Percentiles rank a stretch among this genome's conserved stretches.
Evolutionary conservation across 345 rosid genomes (phyloP).

Genomic region (Eucalyptus erythrocorys): DNA sequence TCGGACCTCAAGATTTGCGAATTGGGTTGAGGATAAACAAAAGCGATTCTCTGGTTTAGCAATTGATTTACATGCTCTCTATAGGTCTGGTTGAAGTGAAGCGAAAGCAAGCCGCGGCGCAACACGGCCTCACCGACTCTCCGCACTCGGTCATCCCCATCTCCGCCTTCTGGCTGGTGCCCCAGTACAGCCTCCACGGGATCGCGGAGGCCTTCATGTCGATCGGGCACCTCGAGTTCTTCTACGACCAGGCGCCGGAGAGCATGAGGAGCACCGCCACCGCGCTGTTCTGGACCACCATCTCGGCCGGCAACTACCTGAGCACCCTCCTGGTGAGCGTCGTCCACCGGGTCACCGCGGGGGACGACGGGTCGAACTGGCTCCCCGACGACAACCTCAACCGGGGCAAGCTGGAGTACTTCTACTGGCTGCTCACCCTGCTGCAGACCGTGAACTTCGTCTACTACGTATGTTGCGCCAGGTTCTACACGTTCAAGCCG

Average conservation of each 20-base stretch:
- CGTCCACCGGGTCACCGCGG: conserved; percentile 49
- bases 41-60: neutral
- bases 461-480: conserved; percentile 56
- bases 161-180: conserved; percentile 69
- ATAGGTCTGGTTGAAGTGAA: conserved; percentile 45
- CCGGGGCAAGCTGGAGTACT: conserved; percentile 69
- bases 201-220: conserved; percentile 86
- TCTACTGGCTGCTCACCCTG: conserved; percentile 66
- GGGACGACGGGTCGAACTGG: conserved; percentile 58
- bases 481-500: conserved; percentile 64
- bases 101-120: conserved; percentile 37
- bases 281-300: conserved; percentile 66
- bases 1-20: neutral
- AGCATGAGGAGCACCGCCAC: conserved; percentile 82
- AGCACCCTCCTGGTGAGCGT: conserved; percentile 64
- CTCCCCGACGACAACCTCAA: conserved; percentile 66
- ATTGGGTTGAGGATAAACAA: neutral
- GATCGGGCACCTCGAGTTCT: conserved; percentile 74
- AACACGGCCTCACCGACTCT: conserved; percentile 19
- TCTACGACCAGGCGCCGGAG: conserved; percentile 83
- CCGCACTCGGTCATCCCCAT: conserved; percentile 36
- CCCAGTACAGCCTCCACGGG: conserved; percentile 75
- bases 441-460: conserved; percentile 47
- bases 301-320: conserved; percentile 53
- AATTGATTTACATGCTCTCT: neutral